Evolutionary conservation across 2,329 filamentous ascomycete genomes (phyloP).

Genomic region (Raffaelea ambrosiae): DNA sequence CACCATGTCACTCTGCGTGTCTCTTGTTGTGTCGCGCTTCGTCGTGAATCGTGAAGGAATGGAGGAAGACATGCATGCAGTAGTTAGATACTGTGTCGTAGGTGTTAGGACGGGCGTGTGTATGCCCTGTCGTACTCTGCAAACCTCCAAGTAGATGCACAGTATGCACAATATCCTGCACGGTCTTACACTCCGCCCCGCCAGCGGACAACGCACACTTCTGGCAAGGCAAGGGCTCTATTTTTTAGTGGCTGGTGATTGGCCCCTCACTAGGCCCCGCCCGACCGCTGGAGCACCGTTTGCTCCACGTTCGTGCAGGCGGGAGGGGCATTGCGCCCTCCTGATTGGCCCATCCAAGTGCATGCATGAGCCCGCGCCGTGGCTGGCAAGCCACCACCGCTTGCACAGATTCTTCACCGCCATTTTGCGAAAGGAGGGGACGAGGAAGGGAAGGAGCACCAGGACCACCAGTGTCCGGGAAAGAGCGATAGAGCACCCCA

Average conservation of each 20-base stretch:
- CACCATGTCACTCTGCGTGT: too few relatives aligned
- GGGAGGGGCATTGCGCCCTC: not conserved
- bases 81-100: too few relatives aligned
- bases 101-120: too few relatives aligned
- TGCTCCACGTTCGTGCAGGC: constrained; percentile 12
- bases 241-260: constrained; percentile 10
- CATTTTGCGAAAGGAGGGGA: constrained; percentile 6
- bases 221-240: not conserved
- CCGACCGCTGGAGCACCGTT: constrained; percentile 7
- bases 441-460: not conserved
- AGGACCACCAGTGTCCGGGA: too few relatives aligned
- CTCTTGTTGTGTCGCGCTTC: too few relatives aligned
- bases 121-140: too few relatives aligned
- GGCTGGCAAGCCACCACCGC: constrained; percentile 14
- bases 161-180: too few relatives aligned
- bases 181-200: not conserved
- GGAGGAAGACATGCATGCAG: too few relatives aligned
- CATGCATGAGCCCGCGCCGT: constrained; percentile 14
- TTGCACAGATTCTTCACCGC: constrained; percentile 11
- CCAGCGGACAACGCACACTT: not conserved
- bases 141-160: too few relatives aligned
- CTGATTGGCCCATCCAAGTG: constrained; percentile 9
- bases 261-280: constrained; percentile 8
- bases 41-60: too few relatives aligned
- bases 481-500: not conserved